A percentile compares a stretch with the other conserved stretches of the same genome.
phyloP scores from a whole-genome alignment of 208 protist species.

The Trypanosoma boissoni region DNA sequence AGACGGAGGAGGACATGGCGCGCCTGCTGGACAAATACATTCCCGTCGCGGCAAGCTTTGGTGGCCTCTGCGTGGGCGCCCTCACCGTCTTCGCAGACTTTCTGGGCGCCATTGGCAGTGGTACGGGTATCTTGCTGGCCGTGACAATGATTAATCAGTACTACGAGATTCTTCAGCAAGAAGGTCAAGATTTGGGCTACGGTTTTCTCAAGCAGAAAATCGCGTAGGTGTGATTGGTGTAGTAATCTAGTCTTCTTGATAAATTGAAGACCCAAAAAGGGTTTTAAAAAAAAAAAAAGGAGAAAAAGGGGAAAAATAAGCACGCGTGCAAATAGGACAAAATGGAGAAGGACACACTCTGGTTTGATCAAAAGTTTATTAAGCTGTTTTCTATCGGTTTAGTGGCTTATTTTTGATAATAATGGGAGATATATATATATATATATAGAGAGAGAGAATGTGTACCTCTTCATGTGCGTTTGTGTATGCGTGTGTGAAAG shows the following conservation, averaged over 20 bases:
- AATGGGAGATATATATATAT: no score
- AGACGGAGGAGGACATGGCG: slow-evolving; percentile 89
- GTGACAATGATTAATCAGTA: slow-evolving; percentile 99
- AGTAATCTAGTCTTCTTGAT: no score
- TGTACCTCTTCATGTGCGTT: no score
- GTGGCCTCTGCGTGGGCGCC: slow-evolving; percentile 99
- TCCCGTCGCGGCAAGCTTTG: slow-evolving; percentile 99
- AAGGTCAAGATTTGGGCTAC: slow-evolving; percentile 91
- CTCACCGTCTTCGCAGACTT: slow-evolving; percentile 99
- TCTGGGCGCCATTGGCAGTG: slow-evolving; percentile 96
- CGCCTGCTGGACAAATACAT: slow-evolving; percentile 96
- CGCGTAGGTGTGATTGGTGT: slow-evolving; percentile 28
- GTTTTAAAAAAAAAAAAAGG: slow-evolving; percentile 6
- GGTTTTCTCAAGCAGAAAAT: slow-evolving; percentile 76
- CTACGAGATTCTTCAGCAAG: slow-evolving; percentile 99
- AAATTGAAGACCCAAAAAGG: background rate
- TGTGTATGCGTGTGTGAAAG: no score
- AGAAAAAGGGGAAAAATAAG: background rate
- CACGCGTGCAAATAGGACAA: background rate
- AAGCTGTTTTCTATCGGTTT: no score
- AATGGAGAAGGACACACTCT: slow-evolving; percentile 6
- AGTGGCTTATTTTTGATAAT: no score
- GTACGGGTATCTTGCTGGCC: slow-evolving; percentile 99
- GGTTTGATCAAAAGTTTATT: no score
- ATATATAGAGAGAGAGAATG: no score